Conservation (phyloP, 1,284 basidiomycete species). For the Boletus semigastroideus region DNA sequence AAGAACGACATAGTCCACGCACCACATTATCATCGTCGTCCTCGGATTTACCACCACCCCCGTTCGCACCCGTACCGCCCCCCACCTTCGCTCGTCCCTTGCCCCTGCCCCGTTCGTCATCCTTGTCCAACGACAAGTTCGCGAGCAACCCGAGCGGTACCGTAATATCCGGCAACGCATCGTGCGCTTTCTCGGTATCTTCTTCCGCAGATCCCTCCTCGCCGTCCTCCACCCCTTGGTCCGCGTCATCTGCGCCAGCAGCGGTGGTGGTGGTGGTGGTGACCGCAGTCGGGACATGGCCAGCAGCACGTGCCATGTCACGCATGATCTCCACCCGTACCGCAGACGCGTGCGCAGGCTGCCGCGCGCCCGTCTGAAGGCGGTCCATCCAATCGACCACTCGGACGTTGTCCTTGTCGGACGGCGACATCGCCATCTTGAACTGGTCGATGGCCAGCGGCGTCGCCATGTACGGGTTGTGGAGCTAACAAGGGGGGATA, state of each 20-base stretch:
- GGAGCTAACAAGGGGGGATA: conserved; percentile 46
- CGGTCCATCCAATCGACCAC: conserved; percentile 70
- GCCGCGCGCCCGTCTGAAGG: conserved; percentile 39
- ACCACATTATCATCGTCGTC: conserved; percentile 66
- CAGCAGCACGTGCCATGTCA: conserved; percentile 25
- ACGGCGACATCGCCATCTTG: conserved; percentile 68
- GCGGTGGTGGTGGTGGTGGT: not conserved
- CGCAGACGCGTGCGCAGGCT: conserved; percentile 22
- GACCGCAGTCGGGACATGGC: conserved; percentile 30
- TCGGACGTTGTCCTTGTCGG: conserved; percentile 63
- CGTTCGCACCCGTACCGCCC: conserved; percentile 9
- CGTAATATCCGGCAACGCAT: conserved; percentile 59
- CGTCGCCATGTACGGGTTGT: conserved; percentile 75
- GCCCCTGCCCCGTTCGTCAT: conserved; percentile 39
- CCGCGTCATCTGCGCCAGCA: conserved; percentile 7
- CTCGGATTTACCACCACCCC: conserved; percentile 23
- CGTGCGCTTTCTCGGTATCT: conserved; percentile 44
- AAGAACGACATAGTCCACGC: conserved; percentile 27
- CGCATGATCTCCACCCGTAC: conserved; percentile 30
- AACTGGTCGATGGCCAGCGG: conserved; percentile 76
- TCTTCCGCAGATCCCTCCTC: conserved; percentile 32
- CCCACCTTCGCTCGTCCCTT: conserved; percentile 34
- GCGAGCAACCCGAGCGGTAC: conserved; percentile 76
- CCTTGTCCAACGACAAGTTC: conserved; percentile 61
- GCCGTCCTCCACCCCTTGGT: conserved; percentile 23